phyloP scores from a whole-genome alignment of 2,329 filamentous ascomycete genomes.

The Cordyceps cateniannulata region DNA sequence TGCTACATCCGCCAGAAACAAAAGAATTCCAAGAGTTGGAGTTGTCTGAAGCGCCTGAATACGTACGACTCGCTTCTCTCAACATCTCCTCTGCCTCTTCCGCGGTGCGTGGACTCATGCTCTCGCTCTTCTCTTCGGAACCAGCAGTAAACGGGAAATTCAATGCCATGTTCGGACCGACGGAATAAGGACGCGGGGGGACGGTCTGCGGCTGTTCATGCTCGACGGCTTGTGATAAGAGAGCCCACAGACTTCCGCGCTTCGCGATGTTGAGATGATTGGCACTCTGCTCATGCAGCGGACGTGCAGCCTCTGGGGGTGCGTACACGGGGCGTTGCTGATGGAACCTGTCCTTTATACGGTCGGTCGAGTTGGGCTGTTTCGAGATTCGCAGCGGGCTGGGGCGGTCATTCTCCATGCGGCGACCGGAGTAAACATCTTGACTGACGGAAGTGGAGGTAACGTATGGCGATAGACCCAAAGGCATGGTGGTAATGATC shows the following conservation, averaged over 20 bases:
- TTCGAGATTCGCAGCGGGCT: conserved; percentile 47
- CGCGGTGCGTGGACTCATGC: background rate
- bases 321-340: background rate
- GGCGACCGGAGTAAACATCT: conserved; percentile 19
- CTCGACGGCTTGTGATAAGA: background rate
- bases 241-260: conserved; percentile 5
- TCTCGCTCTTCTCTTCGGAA: background rate
- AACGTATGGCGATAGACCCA: conserved; percentile 9
- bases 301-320: background rate
- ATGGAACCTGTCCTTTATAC: conserved; percentile 16
- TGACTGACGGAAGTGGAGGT: background rate
- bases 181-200: background rate
- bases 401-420: conserved; percentile 25
- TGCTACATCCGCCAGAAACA: background rate
- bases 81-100: conserved; percentile 4
- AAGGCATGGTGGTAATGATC: background rate
- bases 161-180: background rate
- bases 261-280: conserved; percentile 1
- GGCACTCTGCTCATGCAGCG: background rate
- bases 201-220: background rate
- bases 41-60: background rate
- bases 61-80: conserved; percentile 8
- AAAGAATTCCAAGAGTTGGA: conserved; percentile 12
- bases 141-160: background rate
- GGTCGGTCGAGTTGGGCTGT: conserved; percentile 19